These are phyloP conservation scores for Xenoacremonium recifei DNA, from an alignment of 2,329 filamentous ascomycete species.

Conservation along the genomic window DNA sequence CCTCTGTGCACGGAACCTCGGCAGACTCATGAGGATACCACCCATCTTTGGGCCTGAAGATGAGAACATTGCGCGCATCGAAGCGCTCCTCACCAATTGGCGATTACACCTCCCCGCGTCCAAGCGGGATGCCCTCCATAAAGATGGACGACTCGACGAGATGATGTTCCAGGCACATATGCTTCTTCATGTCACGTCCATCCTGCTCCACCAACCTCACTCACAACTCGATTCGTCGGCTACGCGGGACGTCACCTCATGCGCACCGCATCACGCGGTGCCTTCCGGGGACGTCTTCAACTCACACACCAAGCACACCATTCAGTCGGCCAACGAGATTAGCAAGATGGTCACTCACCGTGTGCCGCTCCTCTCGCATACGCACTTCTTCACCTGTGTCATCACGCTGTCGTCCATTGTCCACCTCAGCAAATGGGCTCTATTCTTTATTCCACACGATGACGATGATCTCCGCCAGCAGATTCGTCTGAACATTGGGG, in stretches of 20 bases:
- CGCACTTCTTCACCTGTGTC: conserved; percentile 80
- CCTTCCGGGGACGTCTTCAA: conserved; percentile 53
- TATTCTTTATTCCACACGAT: conserved; percentile 58
- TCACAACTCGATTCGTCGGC: conserved; percentile 69
- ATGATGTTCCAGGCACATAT: conserved; percentile 91
- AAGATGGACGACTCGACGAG: conserved; percentile 74
- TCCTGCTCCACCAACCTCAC: conserved; percentile 76
- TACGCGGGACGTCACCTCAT: conserved; percentile 60
- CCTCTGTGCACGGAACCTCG: conserved; percentile 75
- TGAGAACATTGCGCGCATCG: conserved; percentile 50
- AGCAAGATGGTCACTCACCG: conserved; percentile 73
- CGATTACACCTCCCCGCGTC: conserved; percentile 71
- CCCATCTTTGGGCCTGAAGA: conserved; percentile 52
- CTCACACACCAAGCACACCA: conserved; percentile 75
- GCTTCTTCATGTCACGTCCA: conserved; percentile 65
- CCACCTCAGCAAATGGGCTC: conserved; percentile 75
- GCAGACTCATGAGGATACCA: conserved; percentile 65
- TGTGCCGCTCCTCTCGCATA: conserved; percentile 69
- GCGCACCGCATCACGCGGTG: conserved; percentile 58
- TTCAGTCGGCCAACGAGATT: conserved; percentile 76
- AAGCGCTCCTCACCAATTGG: conserved; percentile 67
- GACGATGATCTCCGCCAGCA: conserved; percentile 70
- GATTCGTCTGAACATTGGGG: conserved; percentile 76
- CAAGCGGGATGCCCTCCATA: conserved; percentile 68
- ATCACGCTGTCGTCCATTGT: conserved; percentile 77